phyloP scores from a whole-genome alignment of 2,329 filamentous ascomycete genomes.

The Ascochyta clinopodiicola region DNA sequence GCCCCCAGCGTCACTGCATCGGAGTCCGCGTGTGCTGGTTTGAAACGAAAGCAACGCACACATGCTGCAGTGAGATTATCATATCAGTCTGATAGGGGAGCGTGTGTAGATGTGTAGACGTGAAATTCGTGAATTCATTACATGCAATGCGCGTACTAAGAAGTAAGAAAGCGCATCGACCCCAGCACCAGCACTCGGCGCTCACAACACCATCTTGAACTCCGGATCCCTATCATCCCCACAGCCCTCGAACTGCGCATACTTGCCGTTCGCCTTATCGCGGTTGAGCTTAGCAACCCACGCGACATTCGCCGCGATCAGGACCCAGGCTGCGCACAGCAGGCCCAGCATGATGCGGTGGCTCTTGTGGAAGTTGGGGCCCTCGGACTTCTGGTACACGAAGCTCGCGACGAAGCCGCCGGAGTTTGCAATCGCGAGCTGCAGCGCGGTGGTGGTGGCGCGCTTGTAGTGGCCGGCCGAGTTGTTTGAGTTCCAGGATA shows the following conservation, averaged over 20 bases:
- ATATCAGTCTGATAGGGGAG: background rate
- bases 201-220: slow-evolving; percentile 66
- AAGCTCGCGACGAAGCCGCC: slow-evolving; percentile 72
- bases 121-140: background rate
- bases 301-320: slow-evolving; percentile 67
- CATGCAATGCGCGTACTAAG: background rate
- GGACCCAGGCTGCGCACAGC: slow-evolving; percentile 67
- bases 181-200: background rate
- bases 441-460: slow-evolving; percentile 69
- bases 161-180: too few species aligned
- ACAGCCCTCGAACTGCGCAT: slow-evolving; percentile 62
- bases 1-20: background rate
- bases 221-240: slow-evolving; percentile 69
- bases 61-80: too few species aligned
- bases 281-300: slow-evolving; percentile 69
- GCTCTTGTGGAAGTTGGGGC: slow-evolving; percentile 65
- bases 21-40: background rate
- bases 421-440: slow-evolving; percentile 70
- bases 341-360: slow-evolving; percentile 68
- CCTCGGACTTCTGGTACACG: slow-evolving; percentile 64
- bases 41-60: too few species aligned
- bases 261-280: slow-evolving; percentile 67
- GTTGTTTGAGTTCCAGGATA: slow-evolving; percentile 73
- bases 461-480: slow-evolving; percentile 73
- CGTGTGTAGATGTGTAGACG: background rate